Evolutionary conservation across 2,329 filamentous ascomycete species (phyloP).

Genomic region (Penicillium concentricum): DNA sequence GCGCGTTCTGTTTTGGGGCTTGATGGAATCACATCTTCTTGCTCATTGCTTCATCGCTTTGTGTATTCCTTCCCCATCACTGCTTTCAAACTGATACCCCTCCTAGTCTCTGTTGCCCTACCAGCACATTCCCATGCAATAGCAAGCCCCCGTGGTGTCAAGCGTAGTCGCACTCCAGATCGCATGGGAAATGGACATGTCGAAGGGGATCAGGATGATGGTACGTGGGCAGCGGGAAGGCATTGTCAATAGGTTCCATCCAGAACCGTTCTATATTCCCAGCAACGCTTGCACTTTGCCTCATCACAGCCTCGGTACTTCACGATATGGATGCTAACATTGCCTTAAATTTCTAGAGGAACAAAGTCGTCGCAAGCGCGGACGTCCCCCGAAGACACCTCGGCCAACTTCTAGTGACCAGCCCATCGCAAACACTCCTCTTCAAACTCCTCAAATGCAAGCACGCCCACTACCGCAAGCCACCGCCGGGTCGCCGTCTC

Average conservation of each 20-base stretch:
- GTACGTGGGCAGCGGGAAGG: conserved; percentile 56
- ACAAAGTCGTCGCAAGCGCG: conserved; percentile 50
- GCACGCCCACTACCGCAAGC: conserved; percentile 36
- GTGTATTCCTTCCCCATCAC: conserved; percentile 21
- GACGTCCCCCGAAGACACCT: conserved; percentile 50
- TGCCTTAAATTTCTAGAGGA: conserved; percentile 32
- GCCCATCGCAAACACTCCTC: conserved; percentile 29
- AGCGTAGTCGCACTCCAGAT: conserved; percentile 76
- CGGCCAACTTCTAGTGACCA: conserved; percentile 38
- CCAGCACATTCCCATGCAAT: conserved; percentile 46
- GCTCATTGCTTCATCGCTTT: conserved; percentile 8
- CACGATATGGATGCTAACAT: conserved; percentile 17
- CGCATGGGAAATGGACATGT: conserved; percentile 58
- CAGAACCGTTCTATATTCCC: background rate
- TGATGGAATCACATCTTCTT: conserved; percentile 5
- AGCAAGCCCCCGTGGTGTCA: conserved; percentile 66
- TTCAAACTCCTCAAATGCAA: conserved; percentile 44
- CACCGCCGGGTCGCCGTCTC: conserved; percentile 53
- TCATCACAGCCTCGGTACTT: conserved; percentile 17
- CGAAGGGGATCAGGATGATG: conserved; percentile 66
- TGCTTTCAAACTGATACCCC: conserved; percentile 35
- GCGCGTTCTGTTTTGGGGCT: conserved; percentile 1
- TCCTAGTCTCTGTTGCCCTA: conserved; percentile 35
- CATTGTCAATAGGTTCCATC: conserved; percentile 1
- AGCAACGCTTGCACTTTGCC: background rate